phyloP scores from a whole-genome alignment of 2,329 filamentous ascomycete genomes.

The Colletotrichum neosansevieriae region DNA sequence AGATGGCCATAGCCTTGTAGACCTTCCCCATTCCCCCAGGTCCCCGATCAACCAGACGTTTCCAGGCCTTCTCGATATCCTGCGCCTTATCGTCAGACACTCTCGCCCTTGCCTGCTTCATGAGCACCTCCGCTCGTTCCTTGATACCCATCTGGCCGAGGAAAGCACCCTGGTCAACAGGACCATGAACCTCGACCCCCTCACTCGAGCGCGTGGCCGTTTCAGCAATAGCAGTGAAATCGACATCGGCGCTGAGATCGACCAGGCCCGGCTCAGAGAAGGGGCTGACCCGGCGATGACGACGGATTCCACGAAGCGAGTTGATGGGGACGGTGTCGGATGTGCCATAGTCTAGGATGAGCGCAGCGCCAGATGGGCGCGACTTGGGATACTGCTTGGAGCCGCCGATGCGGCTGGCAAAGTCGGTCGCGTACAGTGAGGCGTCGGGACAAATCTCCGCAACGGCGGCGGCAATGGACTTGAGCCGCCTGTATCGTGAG shows the following conservation, averaged over 20 bases:
- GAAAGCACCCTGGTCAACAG: constrained; percentile 87
- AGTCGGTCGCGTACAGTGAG: constrained; percentile 81
- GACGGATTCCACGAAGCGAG: constrained; percentile 88
- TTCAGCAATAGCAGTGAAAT: constrained; percentile 90
- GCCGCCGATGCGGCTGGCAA: constrained; percentile 87
- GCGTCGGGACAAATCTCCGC: constrained; percentile 94
- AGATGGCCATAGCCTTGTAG: constrained; percentile 92
- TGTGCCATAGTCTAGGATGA: constrained; percentile 97
- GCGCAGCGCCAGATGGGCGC: constrained; percentile 81
- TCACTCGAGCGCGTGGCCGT: constrained; percentile 80
- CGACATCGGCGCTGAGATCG: constrained; percentile 92
- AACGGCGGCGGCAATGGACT: constrained; percentile 73
- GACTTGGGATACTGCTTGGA: constrained; percentile 65
- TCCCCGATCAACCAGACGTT: constrained; percentile 84
- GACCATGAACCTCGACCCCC: constrained; percentile 91
- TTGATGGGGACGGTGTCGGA: constrained; percentile 83
- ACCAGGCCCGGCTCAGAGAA: constrained; percentile 84
- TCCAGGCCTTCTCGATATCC: constrained; percentile 80
- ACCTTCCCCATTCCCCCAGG: constrained; percentile 92
- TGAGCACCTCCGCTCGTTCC: constrained; percentile 78
- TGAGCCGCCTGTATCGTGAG: constrained; percentile 81
- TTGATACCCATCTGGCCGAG: constrained; percentile 84
- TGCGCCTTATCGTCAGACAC: constrained; percentile 62
- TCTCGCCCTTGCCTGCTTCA: constrained; percentile 62
- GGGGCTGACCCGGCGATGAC: constrained; percentile 81